phyloP scores from a whole-genome alignment of 352 stramenopile species.

The Hyaloperonospora arabidopsidis region DNA sequence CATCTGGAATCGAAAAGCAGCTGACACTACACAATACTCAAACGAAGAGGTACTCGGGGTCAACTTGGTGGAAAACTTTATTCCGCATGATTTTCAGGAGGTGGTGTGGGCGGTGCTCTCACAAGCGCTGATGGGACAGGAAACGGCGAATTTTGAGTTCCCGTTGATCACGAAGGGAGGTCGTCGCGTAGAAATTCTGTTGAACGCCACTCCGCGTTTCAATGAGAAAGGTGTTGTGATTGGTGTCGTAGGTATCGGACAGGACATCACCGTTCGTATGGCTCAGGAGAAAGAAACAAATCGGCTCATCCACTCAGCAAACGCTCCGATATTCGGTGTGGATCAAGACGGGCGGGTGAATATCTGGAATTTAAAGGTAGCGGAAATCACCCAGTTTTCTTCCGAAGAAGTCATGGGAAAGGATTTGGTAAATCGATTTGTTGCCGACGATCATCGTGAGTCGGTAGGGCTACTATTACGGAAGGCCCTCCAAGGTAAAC shows the following conservation, averaged over 20 bases:
- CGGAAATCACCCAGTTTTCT: conserved; percentile 62
- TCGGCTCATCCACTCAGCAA: conserved; percentile 34
- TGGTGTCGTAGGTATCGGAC: conserved; percentile 43
- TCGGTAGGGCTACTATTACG: conserved; percentile 12
- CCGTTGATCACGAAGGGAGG: conserved; percentile 50
- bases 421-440: conserved; percentile 51
- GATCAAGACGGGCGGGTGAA: conserved; percentile 48
- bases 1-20: conserved; percentile 88
- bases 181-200: conserved; percentile 41
- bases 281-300: conserved; percentile 38
- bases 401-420: conserved; percentile 69
- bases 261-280: conserved; percentile 41
- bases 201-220: conserved; percentile 53
- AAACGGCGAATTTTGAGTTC: conserved; percentile 82
- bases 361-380: conserved; percentile 69
- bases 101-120: conserved; percentile 55
- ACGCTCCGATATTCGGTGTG: conserved; percentile 57
- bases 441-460: conserved; percentile 22
- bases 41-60: conserved; percentile 82
- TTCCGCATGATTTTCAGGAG: conserved; percentile 60
- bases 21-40: conserved; percentile 86
- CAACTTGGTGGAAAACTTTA: conserved; percentile 87
- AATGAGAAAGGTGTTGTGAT: conserved; percentile 60
- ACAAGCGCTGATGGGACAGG: conserved; percentile 51
- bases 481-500: conserved; percentile 36